phyloP scores from a whole-genome alignment of 2,329 filamentous ascomycete species.

The Cladosporium colombiae region DNA sequence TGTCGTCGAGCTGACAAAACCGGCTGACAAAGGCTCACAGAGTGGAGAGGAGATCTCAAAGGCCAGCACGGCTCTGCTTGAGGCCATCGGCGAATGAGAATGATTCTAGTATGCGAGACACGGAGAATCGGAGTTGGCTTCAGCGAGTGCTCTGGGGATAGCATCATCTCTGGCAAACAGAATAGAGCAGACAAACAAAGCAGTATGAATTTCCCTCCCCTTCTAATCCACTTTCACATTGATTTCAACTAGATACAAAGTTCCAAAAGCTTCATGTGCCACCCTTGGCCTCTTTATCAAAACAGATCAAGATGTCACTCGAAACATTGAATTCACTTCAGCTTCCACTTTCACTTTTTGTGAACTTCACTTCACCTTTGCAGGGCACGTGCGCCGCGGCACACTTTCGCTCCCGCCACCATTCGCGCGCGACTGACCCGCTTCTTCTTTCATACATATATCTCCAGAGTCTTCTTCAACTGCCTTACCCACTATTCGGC shows the following conservation, averaged over 20 bases:
- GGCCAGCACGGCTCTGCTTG: background rate
- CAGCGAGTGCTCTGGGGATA: background rate
- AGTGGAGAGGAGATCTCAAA: background rate
- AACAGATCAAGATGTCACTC: too few relatives aligned
- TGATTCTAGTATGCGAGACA: background rate
- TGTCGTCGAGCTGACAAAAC: background rate
- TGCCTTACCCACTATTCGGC: too few relatives aligned
- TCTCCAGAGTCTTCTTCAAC: too few relatives aligned
- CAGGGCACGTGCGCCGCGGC: too few relatives aligned
- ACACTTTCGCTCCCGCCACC: too few relatives aligned
- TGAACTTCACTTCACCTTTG: too few relatives aligned
- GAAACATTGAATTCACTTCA: too few relatives aligned
- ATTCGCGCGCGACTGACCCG: too few relatives aligned
- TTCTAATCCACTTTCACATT: background rate
- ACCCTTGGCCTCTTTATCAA: too few relatives aligned
- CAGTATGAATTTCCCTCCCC: background rate
- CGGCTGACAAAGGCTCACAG: background rate
- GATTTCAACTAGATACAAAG: background rate
- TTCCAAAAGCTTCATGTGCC: too few relatives aligned
- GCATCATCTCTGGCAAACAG: background rate
- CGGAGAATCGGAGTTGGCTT: background rate
- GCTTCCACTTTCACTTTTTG: too few relatives aligned
- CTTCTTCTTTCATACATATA: too few relatives aligned
- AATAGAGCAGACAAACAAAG: background rate
- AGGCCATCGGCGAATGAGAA: background rate